Conservation (phyloP, 1,284 basidiomycete genomes). For the Trichosporon asahii region DNA sequence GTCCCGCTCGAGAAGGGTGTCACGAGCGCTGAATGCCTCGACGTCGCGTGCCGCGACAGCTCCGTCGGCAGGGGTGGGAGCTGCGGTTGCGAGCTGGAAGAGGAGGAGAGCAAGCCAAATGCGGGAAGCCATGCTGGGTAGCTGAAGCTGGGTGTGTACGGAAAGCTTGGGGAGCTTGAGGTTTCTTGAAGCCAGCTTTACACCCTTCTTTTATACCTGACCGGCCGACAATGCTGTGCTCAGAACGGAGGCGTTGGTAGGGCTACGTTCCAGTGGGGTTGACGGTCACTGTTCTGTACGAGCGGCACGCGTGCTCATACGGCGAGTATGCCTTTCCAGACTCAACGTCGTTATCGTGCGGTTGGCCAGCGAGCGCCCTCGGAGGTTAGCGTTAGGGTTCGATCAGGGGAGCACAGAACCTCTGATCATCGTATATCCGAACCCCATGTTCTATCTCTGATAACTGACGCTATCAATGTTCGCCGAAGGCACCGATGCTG, state of each 20-base stretch:
- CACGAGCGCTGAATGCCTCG: neutral
- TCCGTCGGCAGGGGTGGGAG: neutral
- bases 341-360: neutral
- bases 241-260: neutral
- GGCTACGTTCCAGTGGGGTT: neutral
- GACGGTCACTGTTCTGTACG: too few species aligned
- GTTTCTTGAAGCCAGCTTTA: neutral
- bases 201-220: neutral
- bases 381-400: neutral
- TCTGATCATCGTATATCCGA: neutral
- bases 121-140: neutral
- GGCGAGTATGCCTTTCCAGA: neutral
- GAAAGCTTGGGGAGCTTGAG: neutral
- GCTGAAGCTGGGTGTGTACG: neutral
- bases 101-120: constrained; percentile 1
- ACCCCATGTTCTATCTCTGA: neutral
- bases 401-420: neutral
- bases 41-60: neutral
- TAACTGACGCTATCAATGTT: neutral
- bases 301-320: neutral
- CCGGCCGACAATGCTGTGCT: neutral
- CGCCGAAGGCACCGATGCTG: neutral
- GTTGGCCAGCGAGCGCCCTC: too few species aligned
- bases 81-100: constrained; percentile 5
- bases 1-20: neutral